A percentile compares a stretch with the other conserved stretches of the same genome.
Evolutionary conservation across 2,329 filamentous ascomycete genomes (phyloP).

Genomic region (Neofusicoccum laricinum): DNA sequence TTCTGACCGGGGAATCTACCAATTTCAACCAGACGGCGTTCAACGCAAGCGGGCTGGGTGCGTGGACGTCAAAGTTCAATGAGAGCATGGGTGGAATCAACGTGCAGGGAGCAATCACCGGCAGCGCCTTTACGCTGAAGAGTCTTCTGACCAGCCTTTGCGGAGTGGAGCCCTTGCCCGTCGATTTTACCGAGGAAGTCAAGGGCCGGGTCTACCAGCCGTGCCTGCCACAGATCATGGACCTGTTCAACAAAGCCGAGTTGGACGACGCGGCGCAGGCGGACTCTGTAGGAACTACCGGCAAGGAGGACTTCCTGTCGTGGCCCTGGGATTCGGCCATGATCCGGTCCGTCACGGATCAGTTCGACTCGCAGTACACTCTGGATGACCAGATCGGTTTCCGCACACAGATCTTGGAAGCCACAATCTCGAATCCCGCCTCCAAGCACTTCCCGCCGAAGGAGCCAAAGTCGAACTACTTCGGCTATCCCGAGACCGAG

Average conservation of each 20-base stretch:
- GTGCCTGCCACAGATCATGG: conserved; percentile 38
- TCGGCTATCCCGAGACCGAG: conserved; percentile 43
- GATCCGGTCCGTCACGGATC: conserved; percentile 40
- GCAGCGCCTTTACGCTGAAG: conserved; percentile 40
- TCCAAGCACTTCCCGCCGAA: conserved; percentile 33
- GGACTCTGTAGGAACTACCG: background rate
- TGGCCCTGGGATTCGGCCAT: conserved; percentile 19
- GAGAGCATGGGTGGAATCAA: conserved; percentile 24
- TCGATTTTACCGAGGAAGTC: conserved; percentile 40
- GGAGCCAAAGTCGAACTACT: conserved; percentile 40
- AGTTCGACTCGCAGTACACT: conserved; percentile 37
- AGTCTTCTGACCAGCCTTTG: conserved; percentile 39
- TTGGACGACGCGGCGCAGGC: background rate
- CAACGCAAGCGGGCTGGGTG: background rate
- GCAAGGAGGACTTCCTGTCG: background rate
- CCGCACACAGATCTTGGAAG: background rate
- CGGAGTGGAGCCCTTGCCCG: conserved; percentile 39
- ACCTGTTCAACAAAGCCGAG: conserved; percentile 32
- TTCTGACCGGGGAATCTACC: conserved; percentile 37
- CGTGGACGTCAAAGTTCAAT: background rate
- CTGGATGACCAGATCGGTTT: conserved; percentile 39
- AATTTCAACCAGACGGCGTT: background rate
- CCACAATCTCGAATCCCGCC: conserved; percentile 22
- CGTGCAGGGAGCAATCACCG: conserved; percentile 35
- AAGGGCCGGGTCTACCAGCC: conserved; percentile 39